Base-by-base conservation (phyloP, 2,329 filamentous ascomycete genomes). In the Calonectria hawksworthii region DNA sequence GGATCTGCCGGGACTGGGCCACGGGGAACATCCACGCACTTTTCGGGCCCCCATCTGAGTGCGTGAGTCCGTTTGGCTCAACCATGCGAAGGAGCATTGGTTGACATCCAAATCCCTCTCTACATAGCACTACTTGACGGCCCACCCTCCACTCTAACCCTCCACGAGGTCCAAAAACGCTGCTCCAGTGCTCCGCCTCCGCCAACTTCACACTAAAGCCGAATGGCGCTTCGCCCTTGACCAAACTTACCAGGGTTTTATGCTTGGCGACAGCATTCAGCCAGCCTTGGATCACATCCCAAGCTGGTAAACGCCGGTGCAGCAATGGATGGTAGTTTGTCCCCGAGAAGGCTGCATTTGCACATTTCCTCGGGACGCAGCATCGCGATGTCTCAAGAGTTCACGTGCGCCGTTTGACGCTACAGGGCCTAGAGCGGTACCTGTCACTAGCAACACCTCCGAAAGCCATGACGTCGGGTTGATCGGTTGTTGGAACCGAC, bases 181-280 rank as follows among this genome's bases (percentile, higher is more conserved):
- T 68, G 34, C 52, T 63, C 32, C 54, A 54, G 21, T 70, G 70
- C 74, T 73, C 67, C 74, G 74, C 74, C 74, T 75, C 74, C 44
- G 41, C 72, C 71, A 36, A 47, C 61, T 59, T 73, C 52, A 70
- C 74, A 50, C 70, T 75, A 74, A 38, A 64, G 34, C 67, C 68
- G 36, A 14, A 73, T 50, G 47, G 41, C 70, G 70, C 47, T 68
- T 47, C 38, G 47, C 70, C 52, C 44, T 68, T 61, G 67, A 44
- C 30, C 51, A 54, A 41, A 38, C 30, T 21, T 23, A 18, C 66
- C 28, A 50, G 54, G 59, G n/a, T 44, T 44, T 68, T 67, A 50
- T 56, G 50, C 51, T 63, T 38, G 73, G 71, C 67, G 38, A 30
- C 70, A 36, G 26, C 38, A 52, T 52, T 70, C 61, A 70, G 30